Evolutionary conservation across 176 grass and related monocot species (phyloP), one percentile per base, ranked within the genome.

Genomic region (Miscanthus lutarioriparius): DNA sequence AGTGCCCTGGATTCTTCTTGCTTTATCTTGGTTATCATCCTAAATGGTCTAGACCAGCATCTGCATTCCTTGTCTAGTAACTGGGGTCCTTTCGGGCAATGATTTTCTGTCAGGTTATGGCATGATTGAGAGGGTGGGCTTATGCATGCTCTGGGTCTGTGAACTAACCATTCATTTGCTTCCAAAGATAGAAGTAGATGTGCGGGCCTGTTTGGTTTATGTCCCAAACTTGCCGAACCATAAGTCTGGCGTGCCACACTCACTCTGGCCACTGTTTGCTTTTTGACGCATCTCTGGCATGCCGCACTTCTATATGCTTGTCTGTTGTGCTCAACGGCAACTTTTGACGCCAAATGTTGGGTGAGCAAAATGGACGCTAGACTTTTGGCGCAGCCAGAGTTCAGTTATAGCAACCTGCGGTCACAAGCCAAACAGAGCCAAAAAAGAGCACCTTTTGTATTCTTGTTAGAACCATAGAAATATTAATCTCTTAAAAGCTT

Each of bases 181-280:
- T 79, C 36, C 17, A 67, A 58, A 45, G 25, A 76, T 79, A 32
- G 32, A 54, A 74, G 8, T 58, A 39, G 73, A 67, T 35, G 63
- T 45, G 25, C 5, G 2, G 33, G 33, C 4, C 33, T 35, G 33
- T 35, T 35, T 35, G 33, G 33, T 35, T 35, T 35, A 35, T 35
- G 33, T 35, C 33, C 33, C 33, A 35, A 35, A 35, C 33, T 35
- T 35, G 33, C 33, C 33, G 33, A 35, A 35, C 33, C 33, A 35
- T 35, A 35, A 35, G 33, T 35, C 33, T 35, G 33, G 33, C 4
- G 33, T 35, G 33, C 3, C 33, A 35, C 33, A 35, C 33, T 35
- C 33, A 4, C 33, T 35, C 33, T 4, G 4, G 33, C 33, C 33
- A 35, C 3, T 35, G 33, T 35, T 35, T 35, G 1, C 33, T 35